These are phyloP conservation scores for cucumber (Cucumis sativus) DNA, from an alignment of 306 rosid species.

Conservation along the genomic window DNA sequence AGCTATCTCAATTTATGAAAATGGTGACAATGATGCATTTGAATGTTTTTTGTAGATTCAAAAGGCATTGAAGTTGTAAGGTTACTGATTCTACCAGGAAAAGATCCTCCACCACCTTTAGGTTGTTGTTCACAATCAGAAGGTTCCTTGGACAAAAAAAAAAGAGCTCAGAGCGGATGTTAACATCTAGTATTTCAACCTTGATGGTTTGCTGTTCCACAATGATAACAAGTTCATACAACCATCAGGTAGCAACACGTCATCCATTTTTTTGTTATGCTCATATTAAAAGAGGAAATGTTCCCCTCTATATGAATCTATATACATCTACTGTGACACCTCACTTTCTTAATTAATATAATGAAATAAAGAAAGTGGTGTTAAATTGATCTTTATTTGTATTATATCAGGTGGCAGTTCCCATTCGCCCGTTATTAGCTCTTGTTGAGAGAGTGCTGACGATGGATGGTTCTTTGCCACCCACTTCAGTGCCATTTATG, in stretches of 20 bases:
- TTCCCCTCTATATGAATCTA: background rate
- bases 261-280: background rate
- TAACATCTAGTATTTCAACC: constrained; percentile 32
- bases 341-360: background rate
- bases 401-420: constrained; percentile 49
- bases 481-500: constrained; percentile 44
- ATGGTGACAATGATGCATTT: constrained; percentile 3
- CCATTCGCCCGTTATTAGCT: constrained; percentile 39
- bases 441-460: constrained; percentile 66
- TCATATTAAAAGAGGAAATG: background rate
- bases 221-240: constrained; percentile 63
- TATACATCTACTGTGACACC: background rate
- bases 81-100: constrained; percentile 45
- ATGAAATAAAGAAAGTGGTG: constrained; percentile 4
- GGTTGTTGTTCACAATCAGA: constrained; percentile 35
- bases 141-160: constrained; percentile 21
- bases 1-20: constrained; percentile 1
- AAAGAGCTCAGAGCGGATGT: constrained; percentile 32
- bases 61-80: constrained; percentile 28
- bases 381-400: constrained; percentile 3
- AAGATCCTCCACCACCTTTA: constrained; percentile 47
- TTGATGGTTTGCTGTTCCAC: constrained; percentile 58
- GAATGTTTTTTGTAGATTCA: constrained; percentile 34
- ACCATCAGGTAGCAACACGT: constrained; percentile 46
- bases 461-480: constrained; percentile 68